Evolutionary conservation across 345 rosid species (phyloP).

Genomic region (Microthlaspi erraticum): DNA sequence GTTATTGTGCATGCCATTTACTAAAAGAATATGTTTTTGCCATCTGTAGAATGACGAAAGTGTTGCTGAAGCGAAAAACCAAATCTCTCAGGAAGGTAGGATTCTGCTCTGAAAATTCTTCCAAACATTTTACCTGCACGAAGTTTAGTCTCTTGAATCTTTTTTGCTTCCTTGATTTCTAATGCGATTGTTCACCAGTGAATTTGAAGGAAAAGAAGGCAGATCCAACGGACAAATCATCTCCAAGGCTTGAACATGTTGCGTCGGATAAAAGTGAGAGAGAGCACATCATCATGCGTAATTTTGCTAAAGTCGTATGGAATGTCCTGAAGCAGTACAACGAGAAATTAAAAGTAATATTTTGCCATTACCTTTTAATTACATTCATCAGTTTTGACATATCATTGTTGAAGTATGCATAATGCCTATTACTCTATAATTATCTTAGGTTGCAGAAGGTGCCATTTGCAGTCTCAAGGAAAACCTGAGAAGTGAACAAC

Average conservation of each 20-base stretch:
- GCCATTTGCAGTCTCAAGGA: constrained; percentile 61
- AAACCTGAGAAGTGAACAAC: constrained; percentile 57
- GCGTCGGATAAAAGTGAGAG: constrained; percentile 49
- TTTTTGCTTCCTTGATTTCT: constrained; percentile 23
- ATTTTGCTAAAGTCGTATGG: constrained; percentile 80
- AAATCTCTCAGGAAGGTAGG: constrained; percentile 49
- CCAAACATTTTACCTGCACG: neutral
- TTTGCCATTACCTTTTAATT: constrained; percentile 2
- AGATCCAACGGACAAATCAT: constrained; percentile 22
- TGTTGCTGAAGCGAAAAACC: constrained; percentile 30
- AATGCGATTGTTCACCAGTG: constrained; percentile 39
- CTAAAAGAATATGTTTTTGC: constrained; percentile 9
- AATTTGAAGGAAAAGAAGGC: constrained; percentile 31
- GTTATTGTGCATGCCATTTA: neutral
- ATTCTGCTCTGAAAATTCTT: constrained; percentile 19
- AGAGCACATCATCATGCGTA: constrained; percentile 56
- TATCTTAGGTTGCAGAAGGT: constrained; percentile 66
- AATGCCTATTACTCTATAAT: neutral
- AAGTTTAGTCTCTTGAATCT: constrained; percentile 11
- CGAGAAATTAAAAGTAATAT: constrained; percentile 68
- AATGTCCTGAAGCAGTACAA: constrained; percentile 76
- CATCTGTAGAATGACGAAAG: constrained; percentile 54
- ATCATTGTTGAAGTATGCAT: neutral
- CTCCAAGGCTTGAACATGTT: constrained; percentile 38
- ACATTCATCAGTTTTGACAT: constrained; percentile 16